Evolutionary conservation across 352 stramenopile species (phyloP).

Genomic region (Phytophthora rubi): DNA sequence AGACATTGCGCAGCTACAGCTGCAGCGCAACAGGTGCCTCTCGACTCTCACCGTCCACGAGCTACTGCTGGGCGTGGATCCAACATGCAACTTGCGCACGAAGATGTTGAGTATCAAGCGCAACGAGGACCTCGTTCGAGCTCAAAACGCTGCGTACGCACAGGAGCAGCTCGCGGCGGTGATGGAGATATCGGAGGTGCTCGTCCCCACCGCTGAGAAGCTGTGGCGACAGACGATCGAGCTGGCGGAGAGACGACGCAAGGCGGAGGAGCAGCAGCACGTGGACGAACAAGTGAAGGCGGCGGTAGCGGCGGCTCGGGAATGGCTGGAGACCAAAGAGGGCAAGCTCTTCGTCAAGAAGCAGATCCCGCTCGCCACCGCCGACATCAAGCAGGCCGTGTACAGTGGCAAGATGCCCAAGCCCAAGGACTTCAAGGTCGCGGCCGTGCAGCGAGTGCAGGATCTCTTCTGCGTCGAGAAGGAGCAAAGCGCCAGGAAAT

Average conservation of each 20-base stretch:
- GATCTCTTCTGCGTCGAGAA: constrained; percentile 54
- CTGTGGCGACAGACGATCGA: constrained; percentile 47
- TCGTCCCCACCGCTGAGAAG: constrained; percentile 38
- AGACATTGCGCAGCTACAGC: constrained; percentile 56
- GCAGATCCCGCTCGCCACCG: constrained; percentile 42
- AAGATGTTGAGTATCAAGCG: constrained; percentile 68
- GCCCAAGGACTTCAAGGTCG: constrained; percentile 63
- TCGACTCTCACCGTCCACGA: constrained; percentile 41
- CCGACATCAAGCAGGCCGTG: constrained; percentile 60
- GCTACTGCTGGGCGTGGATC: constrained; percentile 52
- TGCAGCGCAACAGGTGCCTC: constrained; percentile 36
- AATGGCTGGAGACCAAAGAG: constrained; percentile 74
- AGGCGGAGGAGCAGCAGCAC: constrained; percentile 43
- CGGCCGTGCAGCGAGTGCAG: constrained; percentile 38
- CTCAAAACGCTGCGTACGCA: constrained; percentile 8
- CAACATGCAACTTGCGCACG: constrained; percentile 62
- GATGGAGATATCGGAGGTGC: constrained; percentile 33
- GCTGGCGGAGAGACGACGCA: constrained; percentile 45
- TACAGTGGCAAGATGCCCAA: constrained; percentile 56
- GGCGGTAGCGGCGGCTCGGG: constrained; percentile 9
- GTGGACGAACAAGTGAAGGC: constrained; percentile 38
- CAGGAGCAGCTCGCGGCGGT: constrained; percentile 42
- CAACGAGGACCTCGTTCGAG: constrained; percentile 31
- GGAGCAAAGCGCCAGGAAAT: constrained; percentile 40
- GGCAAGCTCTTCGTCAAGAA: constrained; percentile 71